These are phyloP conservation scores for Saturnispora bothae DNA, from an alignment of 805 yeast genomes.

Conservation along the genomic window DNA sequence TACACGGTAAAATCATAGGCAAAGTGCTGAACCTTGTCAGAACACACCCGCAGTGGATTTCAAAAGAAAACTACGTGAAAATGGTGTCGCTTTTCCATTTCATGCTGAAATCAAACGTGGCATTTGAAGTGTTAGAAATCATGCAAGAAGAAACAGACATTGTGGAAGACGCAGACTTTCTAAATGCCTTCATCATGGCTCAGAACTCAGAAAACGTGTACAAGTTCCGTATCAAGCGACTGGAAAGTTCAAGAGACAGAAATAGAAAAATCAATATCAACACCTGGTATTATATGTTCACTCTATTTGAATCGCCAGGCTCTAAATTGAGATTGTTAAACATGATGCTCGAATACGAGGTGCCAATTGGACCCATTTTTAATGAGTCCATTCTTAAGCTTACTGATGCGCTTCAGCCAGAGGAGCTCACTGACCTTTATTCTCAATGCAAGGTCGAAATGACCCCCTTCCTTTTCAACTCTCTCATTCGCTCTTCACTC, in stretches of 20 bases:
- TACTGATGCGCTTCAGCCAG: conserved; percentile 11
- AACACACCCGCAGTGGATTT: conserved; percentile 12
- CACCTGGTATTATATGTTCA: conserved; percentile 23
- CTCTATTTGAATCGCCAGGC: conserved; percentile 13
- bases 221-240: conserved; percentile 13
- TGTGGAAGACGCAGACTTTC: conserved; percentile 21
- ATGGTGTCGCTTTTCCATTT: conserved; percentile 17
- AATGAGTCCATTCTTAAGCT: conserved; percentile 14
- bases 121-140: conserved; percentile 13
- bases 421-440: conserved; percentile 13
- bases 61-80: conserved; percentile 15
- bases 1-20: conserved; percentile 11
- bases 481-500: conserved; percentile 15
- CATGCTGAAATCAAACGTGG: conserved; percentile 12
- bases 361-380: conserved; percentile 18
- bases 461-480: conserved; percentile 16
- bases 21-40: conserved; percentile 12
- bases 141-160: conserved; percentile 17
- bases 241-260: conserved; percentile 13
- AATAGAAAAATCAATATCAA: conserved; percentile 16
- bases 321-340: conserved; percentile 16
- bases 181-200: conserved; percentile 18
- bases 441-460: conserved; percentile 10
- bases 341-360: conserved; percentile 17
- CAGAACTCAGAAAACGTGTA: conserved; percentile 14